Evolutionary conservation across 2,329 filamentous ascomycete genomes (phyloP).

Genomic region (Penicillium occitanis): DNA sequence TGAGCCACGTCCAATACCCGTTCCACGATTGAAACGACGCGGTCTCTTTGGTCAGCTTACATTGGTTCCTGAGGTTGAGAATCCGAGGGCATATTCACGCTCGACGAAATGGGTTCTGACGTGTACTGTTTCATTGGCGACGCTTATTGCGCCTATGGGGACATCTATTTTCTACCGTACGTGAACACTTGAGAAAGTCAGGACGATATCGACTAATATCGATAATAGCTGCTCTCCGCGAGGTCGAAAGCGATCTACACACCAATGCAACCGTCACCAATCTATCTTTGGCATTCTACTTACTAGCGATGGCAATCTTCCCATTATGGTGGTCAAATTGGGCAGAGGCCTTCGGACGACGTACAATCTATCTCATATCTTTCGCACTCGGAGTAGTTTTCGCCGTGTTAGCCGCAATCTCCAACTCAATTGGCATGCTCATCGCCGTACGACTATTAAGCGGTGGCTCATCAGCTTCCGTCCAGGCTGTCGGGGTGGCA

Average conservation of each 20-base stretch:
- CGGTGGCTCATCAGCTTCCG: slow-evolving; percentile 74
- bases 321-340: slow-evolving; percentile 65
- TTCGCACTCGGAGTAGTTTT: slow-evolving; percentile 72
- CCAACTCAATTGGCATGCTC: slow-evolving; percentile 70
- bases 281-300: slow-evolving; percentile 73
- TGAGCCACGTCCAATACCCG: not conserved
- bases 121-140: slow-evolving; percentile 71
- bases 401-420: slow-evolving; percentile 66
- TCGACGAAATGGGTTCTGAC: slow-evolving; percentile 85
- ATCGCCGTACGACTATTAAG: slow-evolving; percentile 71
- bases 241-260: slow-evolving; percentile 63
- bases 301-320: slow-evolving; percentile 80
- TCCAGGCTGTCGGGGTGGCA: slow-evolving; percentile 79
- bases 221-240: slow-evolving; percentile 63
- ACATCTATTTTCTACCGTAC: slow-evolving; percentile 79
- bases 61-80: slow-evolving; percentile 74
- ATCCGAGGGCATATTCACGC: slow-evolving; percentile 70
- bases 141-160: slow-evolving; percentile 75
- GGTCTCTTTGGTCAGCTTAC: slow-evolving; percentile 71
- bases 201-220: not conserved
- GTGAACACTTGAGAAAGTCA: not conserved
- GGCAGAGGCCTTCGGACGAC: slow-evolving; percentile 53
- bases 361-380: slow-evolving; percentile 72
- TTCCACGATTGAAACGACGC: slow-evolving; percentile 59
- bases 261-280: slow-evolving; percentile 68